Percentiles rank a stretch among this genome's conserved stretches.
phyloP scores from a whole-genome alignment of 768 basidiomycete species.

The Psilocybe azurescens region DNA sequence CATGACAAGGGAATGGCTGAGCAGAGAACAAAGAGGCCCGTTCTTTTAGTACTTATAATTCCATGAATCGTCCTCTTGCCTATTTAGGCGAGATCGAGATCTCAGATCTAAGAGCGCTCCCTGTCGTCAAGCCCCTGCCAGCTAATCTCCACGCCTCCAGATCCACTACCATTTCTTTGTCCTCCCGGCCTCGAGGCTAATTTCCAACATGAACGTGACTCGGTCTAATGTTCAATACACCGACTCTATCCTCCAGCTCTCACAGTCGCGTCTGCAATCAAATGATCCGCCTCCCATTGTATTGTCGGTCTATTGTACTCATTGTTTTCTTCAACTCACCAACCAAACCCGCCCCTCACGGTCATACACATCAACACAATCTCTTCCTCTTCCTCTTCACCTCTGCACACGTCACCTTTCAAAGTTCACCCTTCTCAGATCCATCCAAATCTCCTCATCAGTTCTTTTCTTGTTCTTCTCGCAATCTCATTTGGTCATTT shows the following conservation, averaged over 20 bases:
- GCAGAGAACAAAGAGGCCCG: not conserved
- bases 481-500: too few relatives aligned
- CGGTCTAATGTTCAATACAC: not conserved
- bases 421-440: not conserved
- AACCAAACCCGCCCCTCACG: not conserved
- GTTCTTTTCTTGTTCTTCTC: too few relatives aligned
- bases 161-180: not conserved
- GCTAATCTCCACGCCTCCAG: conserved; percentile 13
- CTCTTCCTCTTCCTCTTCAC: not conserved
- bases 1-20: conserved; percentile 30
- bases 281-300: conserved; percentile 2
- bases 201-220: not conserved
- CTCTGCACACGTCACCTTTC: not conserved
- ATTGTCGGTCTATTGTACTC: not conserved
- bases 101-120: conserved; percentile 14
- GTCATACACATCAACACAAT: not conserved
- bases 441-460: not conserved
- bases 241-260: not conserved
- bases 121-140: conserved; percentile 16
- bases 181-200: too few relatives aligned
- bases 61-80: not conserved
- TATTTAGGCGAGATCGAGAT: conserved; percentile 2
- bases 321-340: not conserved
- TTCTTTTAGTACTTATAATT: not conserved
- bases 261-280: not conserved